phyloP scores from a whole-genome alignment of 2,329 filamentous ascomycete genomes.

The Penicillium sp. region DNA sequence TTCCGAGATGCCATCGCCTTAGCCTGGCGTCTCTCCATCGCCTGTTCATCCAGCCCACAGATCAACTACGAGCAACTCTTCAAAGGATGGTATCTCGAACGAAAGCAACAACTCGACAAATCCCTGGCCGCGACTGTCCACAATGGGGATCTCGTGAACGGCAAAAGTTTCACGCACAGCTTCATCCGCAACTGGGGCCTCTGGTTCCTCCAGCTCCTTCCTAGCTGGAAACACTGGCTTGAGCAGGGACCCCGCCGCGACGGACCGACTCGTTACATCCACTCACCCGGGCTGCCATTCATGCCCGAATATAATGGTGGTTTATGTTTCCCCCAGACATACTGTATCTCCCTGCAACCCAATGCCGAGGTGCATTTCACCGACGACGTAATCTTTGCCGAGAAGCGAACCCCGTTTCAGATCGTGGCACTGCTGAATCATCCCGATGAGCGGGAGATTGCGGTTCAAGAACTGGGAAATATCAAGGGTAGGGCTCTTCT shows the following conservation, averaged over 20 bases:
- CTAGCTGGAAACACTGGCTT: conserved; percentile 34
- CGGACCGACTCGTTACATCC: conserved; percentile 36
- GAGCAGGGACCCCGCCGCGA: conserved; percentile 35
- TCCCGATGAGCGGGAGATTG: conserved; percentile 4
- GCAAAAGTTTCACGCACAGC: conserved; percentile 32
- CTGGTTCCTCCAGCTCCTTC: conserved; percentile 39
- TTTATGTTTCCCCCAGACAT: conserved; percentile 40
- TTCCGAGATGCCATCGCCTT: conserved; percentile 45
- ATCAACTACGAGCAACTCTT: conserved; percentile 32
- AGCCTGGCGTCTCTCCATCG: conserved; percentile 43
- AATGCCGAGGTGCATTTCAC: conserved; percentile 32
- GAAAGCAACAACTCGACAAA: conserved; percentile 44
- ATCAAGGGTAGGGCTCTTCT: conserved; percentile 6
- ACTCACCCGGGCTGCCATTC: conserved; percentile 38
- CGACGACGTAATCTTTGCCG: conserved; percentile 39
- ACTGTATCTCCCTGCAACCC: conserved; percentile 26
- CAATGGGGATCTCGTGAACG: conserved; percentile 41
- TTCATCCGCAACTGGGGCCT: conserved; percentile 41
- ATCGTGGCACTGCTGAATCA: conserved; percentile 35
- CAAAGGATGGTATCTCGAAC: conserved; percentile 40
- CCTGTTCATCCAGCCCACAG: conserved; percentile 24
- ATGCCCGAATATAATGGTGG: conserved; percentile 37
- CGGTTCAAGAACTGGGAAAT: conserved; percentile 1
- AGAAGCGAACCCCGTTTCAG: conserved; percentile 35
- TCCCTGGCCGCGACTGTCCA: conserved; percentile 40